Conservation (phyloP, 106 monocot genomes). For the Chionographis japonica region DNA sequence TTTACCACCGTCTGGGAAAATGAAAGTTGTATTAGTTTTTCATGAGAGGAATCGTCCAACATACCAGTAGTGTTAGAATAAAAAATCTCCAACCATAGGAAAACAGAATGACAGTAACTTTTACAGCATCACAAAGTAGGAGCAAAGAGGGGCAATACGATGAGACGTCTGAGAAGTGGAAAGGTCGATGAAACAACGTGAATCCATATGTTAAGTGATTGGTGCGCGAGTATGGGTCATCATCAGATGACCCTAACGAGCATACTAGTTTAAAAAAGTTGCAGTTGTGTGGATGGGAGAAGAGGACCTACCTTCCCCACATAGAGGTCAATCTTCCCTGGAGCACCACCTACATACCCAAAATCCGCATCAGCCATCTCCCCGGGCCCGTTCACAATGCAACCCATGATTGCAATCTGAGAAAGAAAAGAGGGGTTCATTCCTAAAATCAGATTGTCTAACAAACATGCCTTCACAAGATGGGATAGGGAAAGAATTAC, state of each 20-base stretch:
- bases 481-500: conserved; percentile 26
- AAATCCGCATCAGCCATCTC: conserved; percentile 99
- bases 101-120: no score
- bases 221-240: background rate
- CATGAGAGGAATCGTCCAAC: background rate
- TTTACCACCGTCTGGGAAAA: conserved; percentile 68
- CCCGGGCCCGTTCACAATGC: conserved; percentile 98
- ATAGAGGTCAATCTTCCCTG: conserved; percentile 99
- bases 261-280: background rate
- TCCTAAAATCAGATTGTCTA: background rate
- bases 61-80: background rate
- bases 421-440: background rate
- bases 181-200: background rate
- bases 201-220: background rate
- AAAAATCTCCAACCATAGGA: no score
- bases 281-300: background rate
- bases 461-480: background rate
- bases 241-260: no score
- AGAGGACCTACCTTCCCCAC: conserved; percentile 77
- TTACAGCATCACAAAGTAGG: no score
- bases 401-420: conserved; percentile 99
- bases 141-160: no score
- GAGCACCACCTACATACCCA: conserved; percentile 96
- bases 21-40: background rate
- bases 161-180: background rate